Evolutionary conservation across 2,329 filamentous ascomycete genomes (phyloP).

Genomic region (Meredithiella fracta): DNA sequence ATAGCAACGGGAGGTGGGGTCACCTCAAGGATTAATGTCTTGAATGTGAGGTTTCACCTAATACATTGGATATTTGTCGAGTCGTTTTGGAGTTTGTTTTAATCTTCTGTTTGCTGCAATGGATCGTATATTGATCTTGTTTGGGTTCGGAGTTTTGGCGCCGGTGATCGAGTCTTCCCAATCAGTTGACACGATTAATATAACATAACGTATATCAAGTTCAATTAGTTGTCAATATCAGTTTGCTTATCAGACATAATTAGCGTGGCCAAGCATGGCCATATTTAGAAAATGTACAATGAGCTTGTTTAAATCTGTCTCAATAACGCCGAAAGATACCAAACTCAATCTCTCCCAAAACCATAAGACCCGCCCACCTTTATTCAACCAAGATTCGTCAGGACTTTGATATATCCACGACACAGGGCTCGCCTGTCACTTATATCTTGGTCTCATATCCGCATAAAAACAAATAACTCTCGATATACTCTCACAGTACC

Average conservation of each 20-base stretch:
- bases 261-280: too few relatives aligned
- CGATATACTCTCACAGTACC: not conserved
- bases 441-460: not conserved
- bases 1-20: constrained; percentile 26
- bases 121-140: not conserved
- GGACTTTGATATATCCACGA: not conserved
- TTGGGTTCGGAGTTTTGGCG: too few relatives aligned
- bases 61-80: not conserved
- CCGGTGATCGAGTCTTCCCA: too few relatives aligned
- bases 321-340: not conserved
- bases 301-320: not conserved
- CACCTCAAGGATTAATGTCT: constrained; percentile 26
- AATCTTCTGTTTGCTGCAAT: not conserved
- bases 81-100: not conserved
- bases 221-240: too few relatives aligned
- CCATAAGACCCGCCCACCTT: not conserved
- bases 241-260: too few relatives aligned
- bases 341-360: not conserved
- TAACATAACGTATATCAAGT: too few relatives aligned
- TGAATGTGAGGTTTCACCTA: not conserved
- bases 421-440: not conserved
- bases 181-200: too few relatives aligned
- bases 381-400: not conserved
- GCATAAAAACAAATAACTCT: not conserved
- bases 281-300: not conserved